Evolutionary conservation across 2,329 filamentous ascomycete genomes (phyloP).

Genomic region (Neofusicoccum sp.): DNA sequence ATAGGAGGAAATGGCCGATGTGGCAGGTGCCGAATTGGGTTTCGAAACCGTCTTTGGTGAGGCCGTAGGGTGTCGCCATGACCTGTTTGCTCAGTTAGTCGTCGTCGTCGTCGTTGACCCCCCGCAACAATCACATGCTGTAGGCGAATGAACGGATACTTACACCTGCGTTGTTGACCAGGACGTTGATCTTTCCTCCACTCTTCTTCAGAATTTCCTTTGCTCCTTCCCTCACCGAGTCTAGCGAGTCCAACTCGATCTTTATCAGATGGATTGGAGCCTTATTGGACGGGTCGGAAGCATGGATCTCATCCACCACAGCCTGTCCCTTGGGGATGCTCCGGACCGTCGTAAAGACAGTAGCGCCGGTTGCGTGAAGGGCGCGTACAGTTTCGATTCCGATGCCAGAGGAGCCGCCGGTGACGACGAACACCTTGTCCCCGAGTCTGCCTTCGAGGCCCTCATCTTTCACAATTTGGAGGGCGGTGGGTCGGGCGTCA

Average conservation of each 20-base stretch:
- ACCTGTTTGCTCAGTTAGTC: constrained; percentile 14
- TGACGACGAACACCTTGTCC: constrained; percentile 32
- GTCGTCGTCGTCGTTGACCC: too few species aligned
- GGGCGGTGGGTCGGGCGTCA: constrained; percentile 46
- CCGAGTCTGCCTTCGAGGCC: constrained; percentile 33
- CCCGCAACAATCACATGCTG: too few species aligned
- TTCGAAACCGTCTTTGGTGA: constrained; percentile 48
- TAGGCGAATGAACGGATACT: too few species aligned
- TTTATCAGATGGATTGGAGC: not conserved
- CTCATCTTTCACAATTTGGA: constrained; percentile 45
- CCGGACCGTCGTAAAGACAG: constrained; percentile 47
- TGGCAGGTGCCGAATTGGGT: constrained; percentile 51
- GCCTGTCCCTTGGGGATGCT: constrained; percentile 42
- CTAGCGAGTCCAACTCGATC: constrained; percentile 29
- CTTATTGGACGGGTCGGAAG: not conserved
- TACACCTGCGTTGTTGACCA: constrained; percentile 43
- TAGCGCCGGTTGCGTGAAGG: constrained; percentile 49
- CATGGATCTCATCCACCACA: not conserved
- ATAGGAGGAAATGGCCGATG: constrained; percentile 49
- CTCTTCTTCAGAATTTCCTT: constrained; percentile 27
- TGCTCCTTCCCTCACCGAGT: constrained; percentile 27
- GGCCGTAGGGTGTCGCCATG: constrained; percentile 33
- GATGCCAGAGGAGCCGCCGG: constrained; percentile 33
- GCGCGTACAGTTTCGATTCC: constrained; percentile 38
- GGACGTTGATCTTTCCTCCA: constrained; percentile 33